phyloP scores from a whole-genome alignment of 805 yeast genomes.

The Komagataella populi region DNA sequence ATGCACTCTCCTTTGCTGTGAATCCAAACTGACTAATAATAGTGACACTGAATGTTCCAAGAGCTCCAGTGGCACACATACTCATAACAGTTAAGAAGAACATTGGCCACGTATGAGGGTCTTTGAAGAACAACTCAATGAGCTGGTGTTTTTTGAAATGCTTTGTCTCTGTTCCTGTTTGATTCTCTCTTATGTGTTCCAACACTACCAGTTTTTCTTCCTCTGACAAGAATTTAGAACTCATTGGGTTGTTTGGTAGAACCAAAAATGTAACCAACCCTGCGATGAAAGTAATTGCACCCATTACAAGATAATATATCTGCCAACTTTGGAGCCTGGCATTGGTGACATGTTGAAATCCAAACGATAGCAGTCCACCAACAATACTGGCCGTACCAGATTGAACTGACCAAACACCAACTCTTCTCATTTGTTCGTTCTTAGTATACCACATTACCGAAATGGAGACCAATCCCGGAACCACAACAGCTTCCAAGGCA shows the following conservation, averaged over 20 bases:
- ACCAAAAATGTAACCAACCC: slow-evolving; percentile 28
- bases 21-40: slow-evolving; percentile 41
- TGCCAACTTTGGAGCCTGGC: slow-evolving; percentile 41
- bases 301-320: slow-evolving; percentile 43
- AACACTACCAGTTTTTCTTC: slow-evolving; percentile 34
- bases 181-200: slow-evolving; percentile 41
- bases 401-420: slow-evolving; percentile 20
- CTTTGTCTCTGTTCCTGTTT: slow-evolving; percentile 47
- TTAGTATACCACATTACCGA: slow-evolving; percentile 19
- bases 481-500: slow-evolving; percentile 14
- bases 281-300: slow-evolving; percentile 34
- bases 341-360: slow-evolving; percentile 34
- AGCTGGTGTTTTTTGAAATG: slow-evolving; percentile 40
- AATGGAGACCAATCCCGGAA: slow-evolving; percentile 20
- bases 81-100: slow-evolving; percentile 28
- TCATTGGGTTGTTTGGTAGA: slow-evolving; percentile 37
- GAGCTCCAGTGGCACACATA: slow-evolving; percentile 39
- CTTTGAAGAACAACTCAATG: slow-evolving; percentile 29
- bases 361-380: slow-evolving; percentile 34
- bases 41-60: slow-evolving; percentile 38
- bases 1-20: slow-evolving; percentile 26
- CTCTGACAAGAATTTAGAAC: slow-evolving; percentile 26
- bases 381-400: slow-evolving; percentile 29
- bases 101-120: slow-evolving; percentile 36
- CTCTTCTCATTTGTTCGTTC: slow-evolving; percentile 17